Percentiles rank a stretch among this genome's conserved stretches.
Evolutionary conservation across 192 early-diverging fungal genomes (phyloP).

Genomic region (Backusella liffmaniae): DNA sequence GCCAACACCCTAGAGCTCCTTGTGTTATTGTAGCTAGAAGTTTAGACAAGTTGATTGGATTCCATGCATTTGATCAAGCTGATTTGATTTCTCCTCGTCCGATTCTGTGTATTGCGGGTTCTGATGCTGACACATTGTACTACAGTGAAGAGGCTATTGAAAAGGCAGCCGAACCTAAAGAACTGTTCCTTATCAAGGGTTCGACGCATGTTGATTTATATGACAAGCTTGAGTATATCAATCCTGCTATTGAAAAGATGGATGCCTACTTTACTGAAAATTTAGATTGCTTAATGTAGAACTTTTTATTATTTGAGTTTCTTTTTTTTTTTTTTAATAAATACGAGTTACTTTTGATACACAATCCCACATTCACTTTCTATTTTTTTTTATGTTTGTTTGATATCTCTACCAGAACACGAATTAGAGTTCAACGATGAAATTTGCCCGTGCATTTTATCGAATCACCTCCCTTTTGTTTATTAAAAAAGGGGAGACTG

Average conservation of each 20-base stretch:
- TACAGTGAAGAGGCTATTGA: constrained; percentile 16
- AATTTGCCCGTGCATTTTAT: not conserved
- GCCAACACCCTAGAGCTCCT: constrained; percentile 17
- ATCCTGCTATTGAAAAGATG: not conserved
- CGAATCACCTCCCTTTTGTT: not conserved
- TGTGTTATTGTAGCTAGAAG: constrained; percentile 18
- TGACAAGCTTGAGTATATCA: constrained; percentile 14
- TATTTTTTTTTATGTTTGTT: not conserved
- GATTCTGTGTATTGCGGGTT: constrained; percentile 26
- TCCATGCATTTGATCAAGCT: constrained; percentile 15
- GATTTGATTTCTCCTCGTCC: constrained; percentile 23
- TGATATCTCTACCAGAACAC: not conserved
- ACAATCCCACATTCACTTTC: not conserved
- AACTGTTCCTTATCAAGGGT: constrained; percentile 24
- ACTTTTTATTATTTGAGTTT: not conserved
- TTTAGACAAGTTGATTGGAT: constrained; percentile 16
- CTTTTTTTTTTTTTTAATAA: not conserved
- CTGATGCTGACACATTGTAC: constrained; percentile 31
- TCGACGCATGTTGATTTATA: constrained; percentile 32
- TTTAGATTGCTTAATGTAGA: not conserved
- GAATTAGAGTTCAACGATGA: not conserved
- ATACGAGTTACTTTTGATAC: no score
- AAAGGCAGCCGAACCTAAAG: constrained; percentile 25
- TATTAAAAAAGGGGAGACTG: not conserved
- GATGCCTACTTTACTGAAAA: not conserved